phyloP scores from a whole-genome alignment of 2,329 filamentous ascomycete species.

The Nemania bipapillata region DNA sequence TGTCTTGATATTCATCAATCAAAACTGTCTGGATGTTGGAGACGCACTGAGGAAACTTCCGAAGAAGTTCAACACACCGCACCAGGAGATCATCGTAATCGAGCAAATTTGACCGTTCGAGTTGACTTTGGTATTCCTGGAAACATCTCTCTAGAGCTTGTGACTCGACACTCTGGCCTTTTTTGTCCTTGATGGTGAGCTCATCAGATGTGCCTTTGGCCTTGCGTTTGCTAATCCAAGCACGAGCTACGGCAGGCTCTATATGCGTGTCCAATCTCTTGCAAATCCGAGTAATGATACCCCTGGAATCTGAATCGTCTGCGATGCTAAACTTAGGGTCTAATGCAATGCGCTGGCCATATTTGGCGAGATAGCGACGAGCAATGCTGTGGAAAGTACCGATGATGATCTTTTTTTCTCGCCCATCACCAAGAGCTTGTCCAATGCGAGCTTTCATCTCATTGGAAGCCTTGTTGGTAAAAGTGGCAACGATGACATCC shows the following conservation, averaged over 20 bases:
- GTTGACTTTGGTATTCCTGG: slow-evolving; percentile 78
- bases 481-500: slow-evolving; percentile 94
- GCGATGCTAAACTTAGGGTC: slow-evolving; percentile 88
- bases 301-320: slow-evolving; percentile 81
- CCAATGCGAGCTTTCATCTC: slow-evolving; percentile 94
- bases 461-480: slow-evolving; percentile 91
- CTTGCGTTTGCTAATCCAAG: slow-evolving; percentile 78
- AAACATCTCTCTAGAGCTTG: slow-evolving; percentile 74
- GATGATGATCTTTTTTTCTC: slow-evolving; percentile 80
- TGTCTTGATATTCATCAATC: slow-evolving; percentile 98
- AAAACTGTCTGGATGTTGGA: slow-evolving; percentile 89
- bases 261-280: slow-evolving; percentile 76
- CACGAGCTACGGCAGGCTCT: slow-evolving; percentile 75
- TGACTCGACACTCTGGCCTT: slow-evolving; percentile 57
- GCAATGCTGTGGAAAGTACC: slow-evolving; percentile 97
- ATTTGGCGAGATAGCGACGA: slow-evolving; percentile 81
- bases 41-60: slow-evolving; percentile 79
- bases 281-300: slow-evolving; percentile 83
- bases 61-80: slow-evolving; percentile 81
- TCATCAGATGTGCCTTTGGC: slow-evolving; percentile 62
- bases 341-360: slow-evolving; percentile 85
- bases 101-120: slow-evolving; percentile 80
- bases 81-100: slow-evolving; percentile 95
- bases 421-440: slow-evolving; percentile 78
- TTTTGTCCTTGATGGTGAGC: slow-evolving; percentile 57